These are phyloP conservation scores for Eutrema yunnanense DNA, from an alignment of 345 rosid species.

Conservation along the genomic window DNA sequence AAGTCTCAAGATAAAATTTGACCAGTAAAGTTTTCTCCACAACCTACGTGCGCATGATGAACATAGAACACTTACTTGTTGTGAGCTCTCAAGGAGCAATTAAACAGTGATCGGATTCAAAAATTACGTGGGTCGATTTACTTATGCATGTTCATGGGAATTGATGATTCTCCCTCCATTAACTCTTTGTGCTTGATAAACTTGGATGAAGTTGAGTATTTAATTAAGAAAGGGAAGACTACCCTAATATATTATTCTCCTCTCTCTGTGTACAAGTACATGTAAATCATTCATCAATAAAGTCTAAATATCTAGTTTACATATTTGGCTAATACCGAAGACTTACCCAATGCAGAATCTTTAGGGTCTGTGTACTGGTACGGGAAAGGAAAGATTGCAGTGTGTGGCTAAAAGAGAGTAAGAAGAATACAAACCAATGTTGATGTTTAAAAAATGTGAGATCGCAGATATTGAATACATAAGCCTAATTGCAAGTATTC, in stretches of 20 bases:
- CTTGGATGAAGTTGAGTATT: neutral
- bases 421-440: neutral
- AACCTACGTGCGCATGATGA: neutral
- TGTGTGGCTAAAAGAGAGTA: slow-evolving; percentile 44
- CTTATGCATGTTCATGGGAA: neutral
- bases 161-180: slow-evolving; percentile 15
- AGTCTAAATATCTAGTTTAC: too few species aligned
- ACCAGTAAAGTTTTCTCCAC: neutral
- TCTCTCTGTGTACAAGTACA: too few species aligned
- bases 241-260: too few species aligned
- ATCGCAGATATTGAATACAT: neutral
- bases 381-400: slow-evolving; percentile 70
- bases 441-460: neutral
- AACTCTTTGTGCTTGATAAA: neutral
- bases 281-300: too few species aligned
- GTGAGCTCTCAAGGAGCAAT: neutral
- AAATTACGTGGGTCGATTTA: neutral
- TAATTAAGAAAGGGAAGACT: neutral
- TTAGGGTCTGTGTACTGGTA: slow-evolving; percentile 33
- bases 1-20: neutral
- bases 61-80: neutral
- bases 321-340: neutral
- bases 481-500: neutral
- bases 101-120: neutral
- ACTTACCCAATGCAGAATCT: slow-evolving; percentile 69